Conservation (phyloP, 202 grass and related monocot genomes). For the Schoenoplectus triqueter region DNA sequence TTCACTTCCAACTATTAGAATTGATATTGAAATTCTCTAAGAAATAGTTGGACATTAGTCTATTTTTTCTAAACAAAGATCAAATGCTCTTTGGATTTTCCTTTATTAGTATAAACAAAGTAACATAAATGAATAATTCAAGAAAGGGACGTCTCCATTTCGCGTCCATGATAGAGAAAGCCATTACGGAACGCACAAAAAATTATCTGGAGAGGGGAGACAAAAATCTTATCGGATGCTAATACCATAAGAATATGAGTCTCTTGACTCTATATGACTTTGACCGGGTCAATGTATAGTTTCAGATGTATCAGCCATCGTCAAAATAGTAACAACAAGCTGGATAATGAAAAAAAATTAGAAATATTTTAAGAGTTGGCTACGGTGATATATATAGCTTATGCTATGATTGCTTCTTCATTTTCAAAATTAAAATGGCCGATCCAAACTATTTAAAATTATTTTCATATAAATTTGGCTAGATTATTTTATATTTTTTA, state of each 20-base stretch:
- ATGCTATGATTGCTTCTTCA: background rate
- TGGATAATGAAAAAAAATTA: background rate
- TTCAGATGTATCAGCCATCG: background rate
- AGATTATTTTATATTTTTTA: too few relatives aligned
- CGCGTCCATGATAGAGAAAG: background rate
- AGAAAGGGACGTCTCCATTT: background rate
- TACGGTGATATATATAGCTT: background rate
- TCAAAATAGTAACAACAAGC: background rate
- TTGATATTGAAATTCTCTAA: too few relatives aligned
- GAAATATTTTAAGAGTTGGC: background rate
- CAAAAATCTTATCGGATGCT: background rate
- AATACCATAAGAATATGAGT: too few relatives aligned
- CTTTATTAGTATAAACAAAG: too few relatives aligned
- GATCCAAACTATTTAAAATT: too few relatives aligned
- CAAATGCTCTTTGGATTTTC: too few relatives aligned
- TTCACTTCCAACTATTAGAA: too few relatives aligned
- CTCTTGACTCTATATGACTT: too few relatives aligned
- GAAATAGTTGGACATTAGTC: too few relatives aligned
- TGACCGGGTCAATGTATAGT: background rate
- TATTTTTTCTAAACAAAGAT: too few relatives aligned
- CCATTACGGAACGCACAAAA: background rate
- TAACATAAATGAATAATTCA: background rate
- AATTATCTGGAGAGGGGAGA: background rate
- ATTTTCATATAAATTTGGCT: too few relatives aligned
- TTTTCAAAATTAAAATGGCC: background rate